phyloP scores from a whole-genome alignment of 805 yeast species.

The Candida glaebosa region DNA sequence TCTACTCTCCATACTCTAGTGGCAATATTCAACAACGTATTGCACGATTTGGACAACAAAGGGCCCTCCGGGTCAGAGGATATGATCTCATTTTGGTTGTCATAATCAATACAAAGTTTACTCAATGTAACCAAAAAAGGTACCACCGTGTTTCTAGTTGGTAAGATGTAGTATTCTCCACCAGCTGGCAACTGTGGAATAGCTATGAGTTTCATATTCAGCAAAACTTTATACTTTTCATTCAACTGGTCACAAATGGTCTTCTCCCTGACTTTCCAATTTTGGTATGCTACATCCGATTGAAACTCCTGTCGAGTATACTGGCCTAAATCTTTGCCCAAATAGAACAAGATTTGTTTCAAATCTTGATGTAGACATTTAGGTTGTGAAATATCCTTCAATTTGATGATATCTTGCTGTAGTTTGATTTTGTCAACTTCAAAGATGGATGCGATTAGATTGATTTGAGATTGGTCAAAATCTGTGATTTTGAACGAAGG shows the following conservation, averaged over 20 bases:
- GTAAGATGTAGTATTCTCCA: slow-evolving; percentile 36
- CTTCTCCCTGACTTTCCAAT: slow-evolving; percentile 33
- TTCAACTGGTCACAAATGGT: slow-evolving; percentile 19
- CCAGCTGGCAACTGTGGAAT: slow-evolving; percentile 32
- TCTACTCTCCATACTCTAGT: slow-evolving; percentile 59
- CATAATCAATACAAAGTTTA: slow-evolving; percentile 34
- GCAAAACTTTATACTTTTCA: slow-evolving; percentile 30
- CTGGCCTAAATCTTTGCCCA: slow-evolving; percentile 43
- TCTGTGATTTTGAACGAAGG: slow-evolving; percentile 56
- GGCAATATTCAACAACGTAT: slow-evolving; percentile 42
- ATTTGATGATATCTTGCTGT: slow-evolving; percentile 50
- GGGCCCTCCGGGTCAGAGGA: slow-evolving; percentile 15
- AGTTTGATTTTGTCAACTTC: slow-evolving; percentile 43
- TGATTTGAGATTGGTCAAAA: slow-evolving; percentile 45
- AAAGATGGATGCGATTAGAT: slow-evolving; percentile 48
- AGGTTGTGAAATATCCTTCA: slow-evolving; percentile 40
- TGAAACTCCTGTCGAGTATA: slow-evolving; percentile 21
- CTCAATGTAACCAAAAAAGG: slow-evolving; percentile 38
- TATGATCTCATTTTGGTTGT: slow-evolving; percentile 6
- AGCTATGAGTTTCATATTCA: slow-evolving; percentile 26
- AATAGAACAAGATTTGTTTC: slow-evolving; percentile 27
- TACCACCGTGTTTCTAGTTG: slow-evolving; percentile 30
- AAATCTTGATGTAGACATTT: slow-evolving; percentile 36
- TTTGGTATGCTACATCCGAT: slow-evolving; percentile 18
- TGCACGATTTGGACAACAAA: slow-evolving; percentile 38